Conservation (phyloP, 2,329 filamentous ascomycete species). For the Cryphonectria parasitica region DNA sequence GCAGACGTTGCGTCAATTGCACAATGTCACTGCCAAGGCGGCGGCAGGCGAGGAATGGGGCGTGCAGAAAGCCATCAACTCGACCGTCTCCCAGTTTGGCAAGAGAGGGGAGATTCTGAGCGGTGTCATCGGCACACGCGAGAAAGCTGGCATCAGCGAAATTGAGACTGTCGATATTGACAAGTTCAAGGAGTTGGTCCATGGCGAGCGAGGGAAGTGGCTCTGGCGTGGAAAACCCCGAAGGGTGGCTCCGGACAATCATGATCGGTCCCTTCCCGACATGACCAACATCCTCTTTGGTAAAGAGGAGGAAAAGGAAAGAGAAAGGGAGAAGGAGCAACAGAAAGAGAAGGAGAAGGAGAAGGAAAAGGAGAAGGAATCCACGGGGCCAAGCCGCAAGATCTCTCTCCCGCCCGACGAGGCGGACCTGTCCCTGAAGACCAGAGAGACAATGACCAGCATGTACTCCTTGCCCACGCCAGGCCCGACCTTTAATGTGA, state of each 20-base stretch:
- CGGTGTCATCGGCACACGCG: constrained; percentile 86
- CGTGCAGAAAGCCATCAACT: constrained; percentile 92
- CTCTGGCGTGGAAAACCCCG: constrained; percentile 90
- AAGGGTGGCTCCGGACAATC: constrained; percentile 58
- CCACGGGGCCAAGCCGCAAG: constrained; percentile 37
- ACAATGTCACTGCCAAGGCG: constrained; percentile 84
- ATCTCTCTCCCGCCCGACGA: constrained; percentile 58
- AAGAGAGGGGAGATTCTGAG: constrained; percentile 94
- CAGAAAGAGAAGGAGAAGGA: constrained; percentile 22
- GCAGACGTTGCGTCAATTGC: constrained; percentile 79
- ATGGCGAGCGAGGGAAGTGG: constrained; percentile 87
- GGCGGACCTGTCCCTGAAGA: constrained; percentile 45
- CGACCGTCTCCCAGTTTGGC: constrained; percentile 89
- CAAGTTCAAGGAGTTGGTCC: constrained; percentile 75
- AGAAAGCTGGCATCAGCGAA: constrained; percentile 88
- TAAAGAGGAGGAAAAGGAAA: constrained; percentile 55
- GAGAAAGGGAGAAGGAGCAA: constrained; percentile 24
- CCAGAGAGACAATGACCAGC: constrained; percentile 50
- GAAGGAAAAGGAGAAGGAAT: constrained; percentile 21
- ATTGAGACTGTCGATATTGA: constrained; percentile 92
- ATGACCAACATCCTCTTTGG: constrained; percentile 55
- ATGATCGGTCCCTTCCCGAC: constrained; percentile 52
- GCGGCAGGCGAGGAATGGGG: constrained; percentile 89
- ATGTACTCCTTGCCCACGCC: constrained; percentile 50
- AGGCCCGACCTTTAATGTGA: constrained; percentile 50